Percentiles rank a stretch among this genome's conserved stretches.
These are phyloP conservation scores for Amylocystis lapponica DNA, from an alignment of 768 basidiomycete species.

Conservation along the genomic window DNA sequence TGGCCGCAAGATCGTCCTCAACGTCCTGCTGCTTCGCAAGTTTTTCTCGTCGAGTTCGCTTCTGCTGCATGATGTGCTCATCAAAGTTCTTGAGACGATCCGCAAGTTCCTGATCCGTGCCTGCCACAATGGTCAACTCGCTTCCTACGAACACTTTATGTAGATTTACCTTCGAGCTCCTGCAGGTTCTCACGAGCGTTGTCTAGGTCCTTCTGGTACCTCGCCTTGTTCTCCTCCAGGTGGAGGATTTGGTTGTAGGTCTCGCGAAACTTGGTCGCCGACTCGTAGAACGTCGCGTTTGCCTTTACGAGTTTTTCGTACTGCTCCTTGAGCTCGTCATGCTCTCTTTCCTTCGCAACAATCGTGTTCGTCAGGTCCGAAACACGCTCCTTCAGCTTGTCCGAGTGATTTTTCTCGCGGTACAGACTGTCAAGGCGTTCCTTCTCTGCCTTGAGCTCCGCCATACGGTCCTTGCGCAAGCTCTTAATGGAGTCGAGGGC, in stretches of 20 bases:
- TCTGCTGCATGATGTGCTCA: conserved; percentile 46
- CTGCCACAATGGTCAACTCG: conserved; percentile 29
- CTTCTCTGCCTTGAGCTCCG: conserved; percentile 90
- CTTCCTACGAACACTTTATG: neutral
- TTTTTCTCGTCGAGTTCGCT: conserved; percentile 41
- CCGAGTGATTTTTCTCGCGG: conserved; percentile 79
- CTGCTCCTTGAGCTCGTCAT: conserved; percentile 61
- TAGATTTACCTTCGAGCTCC: conserved; percentile 29
- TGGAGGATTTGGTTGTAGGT: conserved; percentile 66
- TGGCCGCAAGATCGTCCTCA: conserved; percentile 50
- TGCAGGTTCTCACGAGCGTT: conserved; percentile 59
- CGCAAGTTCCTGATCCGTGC: conserved; percentile 67
- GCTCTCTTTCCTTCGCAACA: conserved; percentile 64
- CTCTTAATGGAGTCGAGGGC: conserved; percentile 89
- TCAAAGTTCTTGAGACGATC: conserved; percentile 53
- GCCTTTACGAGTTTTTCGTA: conserved; percentile 60
- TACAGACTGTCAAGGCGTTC: conserved; percentile 75
- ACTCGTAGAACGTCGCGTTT: conserved; percentile 79
- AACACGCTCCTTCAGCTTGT: conserved; percentile 70
- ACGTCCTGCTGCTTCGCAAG: conserved; percentile 52
- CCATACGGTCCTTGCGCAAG: conserved; percentile 83
- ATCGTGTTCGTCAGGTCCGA: conserved; percentile 56
- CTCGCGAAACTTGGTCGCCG: conserved; percentile 81
- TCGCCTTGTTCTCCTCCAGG: conserved; percentile 55
- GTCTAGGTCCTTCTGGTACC: conserved; percentile 54